These are phyloP conservation scores for Fusarium sulawesiense DNA, from an alignment of 2,329 filamentous ascomycete genomes.

Conservation along the genomic window DNA sequence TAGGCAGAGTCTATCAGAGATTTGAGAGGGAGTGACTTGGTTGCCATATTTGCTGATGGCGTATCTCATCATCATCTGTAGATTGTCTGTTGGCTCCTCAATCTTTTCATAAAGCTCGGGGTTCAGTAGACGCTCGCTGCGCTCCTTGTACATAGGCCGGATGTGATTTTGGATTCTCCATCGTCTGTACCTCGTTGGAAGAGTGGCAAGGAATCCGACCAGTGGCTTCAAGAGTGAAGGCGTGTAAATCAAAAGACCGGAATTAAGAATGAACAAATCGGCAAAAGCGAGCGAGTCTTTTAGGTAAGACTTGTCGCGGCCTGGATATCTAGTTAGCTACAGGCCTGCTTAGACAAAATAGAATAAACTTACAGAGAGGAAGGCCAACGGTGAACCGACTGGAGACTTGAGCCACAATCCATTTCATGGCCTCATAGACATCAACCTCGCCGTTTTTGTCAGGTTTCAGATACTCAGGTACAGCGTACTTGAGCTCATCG, in stretches of 20 bases:
- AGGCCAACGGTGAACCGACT: slow-evolving; percentile 51
- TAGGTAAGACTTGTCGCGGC: slow-evolving; percentile 51
- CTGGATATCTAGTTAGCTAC: slow-evolving; percentile 15
- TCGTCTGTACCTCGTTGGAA: slow-evolving; percentile 27
- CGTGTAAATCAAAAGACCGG: slow-evolving; percentile 47
- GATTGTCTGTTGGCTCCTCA: slow-evolving; percentile 20
- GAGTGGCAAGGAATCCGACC: slow-evolving; percentile 45
- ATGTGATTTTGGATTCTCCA: slow-evolving; percentile 34
- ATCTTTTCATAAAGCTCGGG: neutral
- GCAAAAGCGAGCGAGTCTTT: slow-evolving; percentile 46
- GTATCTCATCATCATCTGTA: slow-evolving; percentile 39
- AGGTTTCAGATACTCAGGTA: slow-evolving; percentile 49
- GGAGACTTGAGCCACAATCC: slow-evolving; percentile 48
- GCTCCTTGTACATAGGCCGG: slow-evolving; percentile 5
- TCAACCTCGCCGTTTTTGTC: slow-evolving; percentile 47
- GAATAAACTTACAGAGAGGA: slow-evolving; percentile 18
- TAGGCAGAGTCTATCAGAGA: slow-evolving; percentile 33
- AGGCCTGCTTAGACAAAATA: no score
- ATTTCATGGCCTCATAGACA: slow-evolving; percentile 43
- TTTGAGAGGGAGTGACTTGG: slow-evolving; percentile 45
- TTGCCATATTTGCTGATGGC: slow-evolving; percentile 31
- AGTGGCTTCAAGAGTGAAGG: slow-evolving; percentile 50
- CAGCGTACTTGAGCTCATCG: slow-evolving; percentile 49
- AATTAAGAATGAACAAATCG: slow-evolving; percentile 49
- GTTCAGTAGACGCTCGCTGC: neutral